Conservation (phyloP, 2,329 filamentous ascomycete genomes). For the Rhinocladiella mackenziei region DNA sequence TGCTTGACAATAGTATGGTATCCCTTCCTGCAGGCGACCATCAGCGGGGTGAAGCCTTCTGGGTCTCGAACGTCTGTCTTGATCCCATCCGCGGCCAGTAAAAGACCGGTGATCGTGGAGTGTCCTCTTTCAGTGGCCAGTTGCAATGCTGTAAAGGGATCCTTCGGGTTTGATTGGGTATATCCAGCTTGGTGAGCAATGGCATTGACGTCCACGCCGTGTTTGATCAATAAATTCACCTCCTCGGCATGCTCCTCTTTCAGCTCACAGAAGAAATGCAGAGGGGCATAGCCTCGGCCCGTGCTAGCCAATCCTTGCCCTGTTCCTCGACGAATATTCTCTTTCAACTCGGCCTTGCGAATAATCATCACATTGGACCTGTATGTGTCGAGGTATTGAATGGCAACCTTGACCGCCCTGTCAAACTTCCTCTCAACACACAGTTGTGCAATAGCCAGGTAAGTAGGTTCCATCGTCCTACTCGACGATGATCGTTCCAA, state of each 20-base stretch:
- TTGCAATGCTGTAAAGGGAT: conserved; percentile 22
- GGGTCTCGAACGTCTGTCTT: conserved; percentile 15
- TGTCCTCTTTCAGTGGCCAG: conserved; percentile 21
- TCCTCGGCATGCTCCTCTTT: conserved; percentile 23
- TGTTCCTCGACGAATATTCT: conserved; percentile 22
- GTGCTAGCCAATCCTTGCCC: conserved; percentile 21
- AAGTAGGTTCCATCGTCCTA: conserved; percentile 19
- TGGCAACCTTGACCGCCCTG: conserved; percentile 19
- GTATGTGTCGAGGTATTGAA: conserved; percentile 25
- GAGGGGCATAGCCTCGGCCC: conserved; percentile 22
- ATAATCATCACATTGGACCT: conserved; percentile 22
- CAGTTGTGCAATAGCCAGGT: conserved; percentile 17
- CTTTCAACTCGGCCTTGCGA: conserved; percentile 20
- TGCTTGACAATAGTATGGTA: conserved; percentile 21
- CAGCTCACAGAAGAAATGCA: conserved; percentile 28
- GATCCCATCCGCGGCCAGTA: conserved; percentile 15
- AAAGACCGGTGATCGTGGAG: conserved; percentile 17
- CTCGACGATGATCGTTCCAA: conserved; percentile 16
- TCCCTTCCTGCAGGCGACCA: conserved; percentile 23
- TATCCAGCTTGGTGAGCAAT: conserved; percentile 22
- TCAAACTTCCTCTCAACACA: conserved; percentile 18
- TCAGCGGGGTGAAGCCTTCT: conserved; percentile 20
- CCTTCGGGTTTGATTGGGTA: conserved; percentile 15
- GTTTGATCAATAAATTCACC: conserved; percentile 21
- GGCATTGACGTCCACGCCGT: conserved; percentile 24